Conservation (phyloP, 1,139 yeast species). For the Blastobotrys elegans region DNA sequence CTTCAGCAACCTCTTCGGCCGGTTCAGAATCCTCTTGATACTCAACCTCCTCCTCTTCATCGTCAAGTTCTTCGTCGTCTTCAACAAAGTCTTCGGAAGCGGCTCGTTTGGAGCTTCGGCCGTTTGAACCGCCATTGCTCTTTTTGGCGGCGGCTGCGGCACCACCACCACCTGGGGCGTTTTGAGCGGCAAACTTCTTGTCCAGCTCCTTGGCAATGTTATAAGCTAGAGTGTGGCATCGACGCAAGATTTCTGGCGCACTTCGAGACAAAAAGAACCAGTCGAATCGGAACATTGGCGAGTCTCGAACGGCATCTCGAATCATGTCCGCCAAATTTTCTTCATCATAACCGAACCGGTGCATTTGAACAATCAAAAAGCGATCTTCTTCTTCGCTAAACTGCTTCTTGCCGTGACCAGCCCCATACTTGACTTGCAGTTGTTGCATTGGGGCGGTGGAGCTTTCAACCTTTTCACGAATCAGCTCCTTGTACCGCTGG, state of each 20-base stretch:
- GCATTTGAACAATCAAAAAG: slow-evolving; percentile 65
- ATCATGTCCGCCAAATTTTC: slow-evolving; percentile 70
- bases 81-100: slow-evolving; percentile 4
- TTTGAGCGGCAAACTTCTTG: slow-evolving; percentile 9
- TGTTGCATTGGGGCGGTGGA: slow-evolving; percentile 71
- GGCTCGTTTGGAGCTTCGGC: slow-evolving; percentile 1
- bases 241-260: slow-evolving; percentile 74
- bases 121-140: background rate
- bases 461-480: slow-evolving; percentile 58
- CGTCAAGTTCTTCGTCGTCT: slow-evolving; percentile 11
- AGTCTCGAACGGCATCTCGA: slow-evolving; percentile 65
- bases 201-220: slow-evolving; percentile 79
- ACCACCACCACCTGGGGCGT: slow-evolving; percentile 3
- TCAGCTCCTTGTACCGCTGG: slow-evolving; percentile 58
- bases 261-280: slow-evolving; percentile 87
- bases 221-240: slow-evolving; percentile 72
- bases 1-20: slow-evolving; percentile 7
- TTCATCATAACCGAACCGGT: slow-evolving; percentile 69
- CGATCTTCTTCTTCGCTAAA: slow-evolving; percentile 86
- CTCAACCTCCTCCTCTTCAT: slow-evolving; percentile 12
- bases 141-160: background rate
- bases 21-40: slow-evolving; percentile 4
- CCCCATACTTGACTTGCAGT: slow-evolving; percentile 72
- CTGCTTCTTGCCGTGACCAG: slow-evolving; percentile 79
- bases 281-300: slow-evolving; percentile 79